Base-by-base conservation (phyloP, 352 stramenopile genomes). In the Pythium sukuiense region DNA sequence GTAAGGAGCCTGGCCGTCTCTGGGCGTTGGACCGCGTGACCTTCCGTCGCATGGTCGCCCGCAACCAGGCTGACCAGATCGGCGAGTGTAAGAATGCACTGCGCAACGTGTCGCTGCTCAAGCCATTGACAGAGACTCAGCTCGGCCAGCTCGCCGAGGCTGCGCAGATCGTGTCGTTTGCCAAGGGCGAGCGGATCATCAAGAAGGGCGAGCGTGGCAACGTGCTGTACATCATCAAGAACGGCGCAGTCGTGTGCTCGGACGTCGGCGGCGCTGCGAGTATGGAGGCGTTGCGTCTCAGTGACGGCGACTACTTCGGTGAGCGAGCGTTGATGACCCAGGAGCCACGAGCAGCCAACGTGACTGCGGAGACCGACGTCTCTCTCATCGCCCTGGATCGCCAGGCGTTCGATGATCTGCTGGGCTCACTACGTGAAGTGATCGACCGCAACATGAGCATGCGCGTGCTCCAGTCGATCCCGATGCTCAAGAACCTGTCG, bases 251-350 rank as follows among this genome's bases (percentile, higher is more conserved):
- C 37, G 56, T 87, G 16, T 89, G 81, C 62, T 91, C 81, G 59
- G 85, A 93, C 62, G 85, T 82, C 57, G 85, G 82, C 32, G 85
- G 88, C 65, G 83, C 75, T 32, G 77, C 90, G 35, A 90, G 88
- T 20, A 81, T 89, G 49, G 92, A 97, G 73, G 79, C 98, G 66
- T 97, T 97, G 75, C 89, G 93, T 55, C 76, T 99, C 13, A 84
- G 81, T 16, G 90, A 90, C 9, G 94, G 96, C 16, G 93, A 98
- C 69, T 98, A 96, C 76, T 99, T 99, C 77, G 96, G 95, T 29
- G 96, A 99, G 73, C 85, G 95, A n/a, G 95, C 96, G 32, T 76
- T 99, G 37, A 77, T 98, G 8, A 93, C 86, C 16, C 96, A 96
- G 45, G 93, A 99, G 71, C 94, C 93, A 0, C 92, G 93, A 14